phyloP scores from a whole-genome alignment of 306 rosid genomes.

The Astragalus glycyphyllos region DNA sequence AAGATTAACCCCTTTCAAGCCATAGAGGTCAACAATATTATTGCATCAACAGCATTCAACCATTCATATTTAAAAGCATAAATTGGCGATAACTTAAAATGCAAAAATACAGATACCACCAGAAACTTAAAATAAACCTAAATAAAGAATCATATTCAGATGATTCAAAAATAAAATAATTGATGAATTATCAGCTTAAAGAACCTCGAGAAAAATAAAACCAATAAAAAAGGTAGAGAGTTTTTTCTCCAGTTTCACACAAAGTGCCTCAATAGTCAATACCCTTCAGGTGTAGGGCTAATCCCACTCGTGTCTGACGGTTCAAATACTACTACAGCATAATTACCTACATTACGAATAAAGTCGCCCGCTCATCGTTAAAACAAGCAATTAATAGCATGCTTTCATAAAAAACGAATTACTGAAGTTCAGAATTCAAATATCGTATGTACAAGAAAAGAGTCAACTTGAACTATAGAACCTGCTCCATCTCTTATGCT shows the following conservation, averaged over 20 bases:
- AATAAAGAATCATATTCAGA: slow-evolving; percentile 2
- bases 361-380: not conserved
- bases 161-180: not conserved
- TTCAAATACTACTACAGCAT: not conserved
- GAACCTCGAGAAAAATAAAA: not conserved
- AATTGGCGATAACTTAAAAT: not conserved
- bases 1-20: slow-evolving; percentile 13
- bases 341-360: not conserved
- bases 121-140: not conserved
- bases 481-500: not conserved
- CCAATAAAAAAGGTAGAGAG: slow-evolving; percentile 1
- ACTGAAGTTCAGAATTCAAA: not conserved
- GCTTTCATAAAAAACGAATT: not conserved
- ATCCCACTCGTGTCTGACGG: slow-evolving; percentile 6
- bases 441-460: slow-evolving; percentile 30
- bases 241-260: not conserved
- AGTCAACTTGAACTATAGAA: not conserved
- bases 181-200: slow-evolving; percentile 5
- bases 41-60: not conserved
- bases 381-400: slow-evolving; percentile 8
- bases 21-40: slow-evolving; percentile 7
- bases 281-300: slow-evolving; percentile 9
- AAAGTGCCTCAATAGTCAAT: not conserved
- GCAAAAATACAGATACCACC: slow-evolving; percentile 6
- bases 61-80: slow-evolving; percentile 15